Evolutionary conservation across 2,329 filamentous ascomycete species (phyloP), one percentile per base, ranked within the genome.

Genomic region (Dryadomyces quercivorus): DNA sequence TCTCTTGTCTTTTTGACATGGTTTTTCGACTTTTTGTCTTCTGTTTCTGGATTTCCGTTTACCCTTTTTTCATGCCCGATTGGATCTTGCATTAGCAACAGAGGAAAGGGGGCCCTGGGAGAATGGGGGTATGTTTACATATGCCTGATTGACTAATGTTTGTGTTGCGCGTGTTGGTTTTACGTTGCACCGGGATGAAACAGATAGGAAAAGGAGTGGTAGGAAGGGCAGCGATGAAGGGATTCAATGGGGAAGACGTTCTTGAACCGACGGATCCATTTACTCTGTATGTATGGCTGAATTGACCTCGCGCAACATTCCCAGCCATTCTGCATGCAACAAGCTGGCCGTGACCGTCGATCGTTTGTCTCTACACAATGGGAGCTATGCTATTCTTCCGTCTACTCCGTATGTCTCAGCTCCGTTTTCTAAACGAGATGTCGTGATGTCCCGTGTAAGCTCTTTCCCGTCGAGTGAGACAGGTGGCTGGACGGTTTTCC

Each of bases 1-100:
- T 40, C 57, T 51, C 36, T 51, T 53, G 43, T 22, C 36, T 51
- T 22, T 54, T 22, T 49, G 43, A 18, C 9, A 16, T 21, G 43
- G 4, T 42, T 42, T 42, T 13, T 42, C 38, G 38, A 13, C 38
- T n/a, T 42, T 6, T 42, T 42, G 12, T 42, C 8, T 44, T 20
- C n/a, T 20, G 15, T 44, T 44, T 18, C 15, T 44, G 12, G 15
- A 18, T 44, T 44, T 44, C 18, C 38, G 38, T 42, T 42, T 42
- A 13, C 16, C 16, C 12, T 42, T 42, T 42, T 18, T 12, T 31
- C 16, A 20, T 18, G 7, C 20, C 21, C 16, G 31, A 7, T 50
- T 15, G 48, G 48, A 50, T 10, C 36, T 50, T 42, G 36, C 18
- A 22, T 50, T 6, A 42, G 36, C 36, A 40, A 21, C 36, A 50